phyloP scores from a whole-genome alignment of 2,329 filamentous ascomycete species.

The Botrytis hyacinthi region DNA sequence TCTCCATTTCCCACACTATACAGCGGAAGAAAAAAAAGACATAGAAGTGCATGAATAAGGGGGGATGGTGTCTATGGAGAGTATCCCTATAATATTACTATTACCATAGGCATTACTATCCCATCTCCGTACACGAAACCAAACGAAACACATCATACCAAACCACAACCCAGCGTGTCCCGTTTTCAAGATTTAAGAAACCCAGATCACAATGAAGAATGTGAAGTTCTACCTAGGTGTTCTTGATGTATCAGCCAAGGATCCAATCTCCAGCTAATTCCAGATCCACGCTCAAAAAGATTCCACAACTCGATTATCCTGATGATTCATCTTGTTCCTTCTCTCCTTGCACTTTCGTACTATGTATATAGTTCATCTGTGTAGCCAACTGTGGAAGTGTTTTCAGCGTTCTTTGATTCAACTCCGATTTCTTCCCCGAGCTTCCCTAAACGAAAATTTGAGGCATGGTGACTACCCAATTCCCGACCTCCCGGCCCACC shows the following conservation, averaged over 20 bases:
- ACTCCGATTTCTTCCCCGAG: not conserved
- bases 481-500: not conserved
- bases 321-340: too few species aligned
- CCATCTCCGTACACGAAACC: too few species aligned
- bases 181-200: not conserved
- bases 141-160: too few species aligned
- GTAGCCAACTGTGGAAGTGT: not conserved
- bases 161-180: not conserved
- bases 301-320: too few species aligned
- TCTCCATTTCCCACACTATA: too few species aligned
- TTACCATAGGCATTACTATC: too few species aligned
- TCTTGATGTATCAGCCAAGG: not conserved
- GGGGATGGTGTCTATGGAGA: too few species aligned
- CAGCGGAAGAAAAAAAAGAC: not conserved
- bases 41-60: not conserved
- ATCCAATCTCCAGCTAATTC: not conserved
- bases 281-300: not conserved
- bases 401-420: not conserved
- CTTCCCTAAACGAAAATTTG: too few species aligned
- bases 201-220: not conserved
- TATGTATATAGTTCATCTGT: not conserved
- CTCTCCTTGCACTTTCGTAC: rapidly evolving
- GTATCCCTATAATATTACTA: too few species aligned
- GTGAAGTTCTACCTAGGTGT: not conserved
- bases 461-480: too few species aligned